Evolutionary conservation across 2,329 filamentous ascomycete genomes (phyloP), one percentile per base, ranked within the genome.

Genomic region (Herpotrichia juniperi): DNA sequence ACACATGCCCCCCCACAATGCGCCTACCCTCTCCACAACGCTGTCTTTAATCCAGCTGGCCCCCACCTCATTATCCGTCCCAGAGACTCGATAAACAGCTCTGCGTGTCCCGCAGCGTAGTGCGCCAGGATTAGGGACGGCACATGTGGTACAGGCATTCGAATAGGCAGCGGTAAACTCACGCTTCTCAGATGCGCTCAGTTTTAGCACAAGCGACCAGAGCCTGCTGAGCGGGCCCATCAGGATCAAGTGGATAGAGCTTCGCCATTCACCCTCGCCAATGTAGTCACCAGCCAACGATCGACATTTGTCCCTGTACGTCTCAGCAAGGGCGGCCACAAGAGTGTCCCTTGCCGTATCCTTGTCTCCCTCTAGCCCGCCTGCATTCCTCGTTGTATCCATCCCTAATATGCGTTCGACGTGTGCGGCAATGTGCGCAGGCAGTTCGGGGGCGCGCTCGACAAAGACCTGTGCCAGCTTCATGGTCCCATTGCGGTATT

Each of bases 251-350:
- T 45, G 31, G 12, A 45, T 30, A 45, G 22, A 39, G 42, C 42
- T 45, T 28, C 42, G 42, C 42, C 42, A 45, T 45, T 45, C 42
- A 19, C 42, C 42, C 42, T 45, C 42, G 42, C 42, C 42, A 19
- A 25, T 28, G 42, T 25, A 45, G 42, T 30, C 42, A 31, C 42
- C 19, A 45, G 42, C 42, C 22, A 45, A 25, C 26, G 24, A 45
- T 19, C 26, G 24, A 45, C 42, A 45, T 45, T 45, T 7, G 24
- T 21, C 42, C 26, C 42, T 30, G 42, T 30, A 45, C 26, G 42
- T 45, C 42, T 45, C 24, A 25, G 42, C 25, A 19, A 26, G 42
- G 42, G 42, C 25, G 14, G 42, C 42, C 19, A 31, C 25, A 28
- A 56, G 34, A 12, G 34, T 19, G 34, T 39, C 17, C 34, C 17